Base-by-base conservation (phyloP, 306 rosid genomes). In the Crataegus laevigata region DNA sequence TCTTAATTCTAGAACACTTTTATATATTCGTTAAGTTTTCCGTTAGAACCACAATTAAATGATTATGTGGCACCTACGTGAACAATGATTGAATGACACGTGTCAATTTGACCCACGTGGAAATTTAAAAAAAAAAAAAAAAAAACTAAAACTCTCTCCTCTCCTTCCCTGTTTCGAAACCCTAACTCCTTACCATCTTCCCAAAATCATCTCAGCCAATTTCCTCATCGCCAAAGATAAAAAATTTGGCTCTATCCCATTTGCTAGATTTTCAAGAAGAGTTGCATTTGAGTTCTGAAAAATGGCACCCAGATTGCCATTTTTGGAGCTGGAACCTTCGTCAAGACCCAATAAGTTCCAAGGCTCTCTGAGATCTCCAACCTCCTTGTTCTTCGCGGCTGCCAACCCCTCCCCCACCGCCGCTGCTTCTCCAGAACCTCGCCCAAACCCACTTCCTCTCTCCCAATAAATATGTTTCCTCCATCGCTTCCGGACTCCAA, bases 371-470 rank as follows among this genome's bases (percentile, higher is more conserved):
- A 94, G 89, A 90, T 94, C 87, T 84, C 93, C 11, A 45, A 90
- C 78, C 94, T 91, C 73, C 72, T 94, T 67, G 1, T 12, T 13
- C 86, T 94, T 10, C 91, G 88, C 11, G 96, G 98, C 17, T 94
- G 96, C 79, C 97, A 91, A 79, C 98, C 97, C 0, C 98, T 94
- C 77, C 97, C 98, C 29, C 96, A 96, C 79, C 97, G 97, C 6
- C 77, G 96, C 1, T 94, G 98, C 75, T 91, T 94, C 81, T 71
- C 96, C 50, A 68, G 55, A 68, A 91, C 98, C 59, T 93, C 96
- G 2, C 80, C 67, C 8, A 89, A 88, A 29, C 96, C 88, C 51
- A 70, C 88, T 0, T 62, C 76, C 13, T 79, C 90, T 5, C 89
- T 94, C 66, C 89, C 93, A 0, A 70, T 69, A 1, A 28, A 81